phyloP scores from a whole-genome alignment of 768 basidiomycete genomes.

The Russula dissimulans region DNA sequence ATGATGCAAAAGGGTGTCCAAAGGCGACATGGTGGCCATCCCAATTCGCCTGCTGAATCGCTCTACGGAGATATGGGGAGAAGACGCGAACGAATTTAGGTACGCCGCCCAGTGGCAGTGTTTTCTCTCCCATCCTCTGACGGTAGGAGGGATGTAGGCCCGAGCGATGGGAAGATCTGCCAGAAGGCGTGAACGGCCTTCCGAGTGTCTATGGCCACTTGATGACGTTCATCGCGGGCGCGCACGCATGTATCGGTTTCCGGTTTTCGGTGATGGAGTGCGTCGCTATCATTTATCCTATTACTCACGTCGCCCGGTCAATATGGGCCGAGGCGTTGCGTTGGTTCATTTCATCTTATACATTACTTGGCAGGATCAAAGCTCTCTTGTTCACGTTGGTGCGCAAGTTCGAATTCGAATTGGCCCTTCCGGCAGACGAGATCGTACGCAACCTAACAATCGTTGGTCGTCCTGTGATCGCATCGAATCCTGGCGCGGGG shows the following conservation, averaged over 20 bases:
- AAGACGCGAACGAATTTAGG: constrained; percentile 27
- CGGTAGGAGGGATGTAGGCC: not conserved
- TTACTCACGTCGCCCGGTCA: not conserved
- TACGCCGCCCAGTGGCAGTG: not conserved
- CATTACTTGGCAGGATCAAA: constrained; percentile 19
- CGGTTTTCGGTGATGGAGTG: constrained; percentile 24
- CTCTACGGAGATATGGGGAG: constrained; percentile 26
- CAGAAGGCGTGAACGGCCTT: constrained; percentile 6
- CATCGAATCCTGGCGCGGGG: constrained; percentile 9
- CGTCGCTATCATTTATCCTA: not conserved
- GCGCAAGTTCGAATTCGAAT: constrained; percentile 21
- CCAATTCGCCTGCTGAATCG: constrained; percentile 24
- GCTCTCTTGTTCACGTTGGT: constrained; percentile 22
- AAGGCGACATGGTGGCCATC: constrained; percentile 20
- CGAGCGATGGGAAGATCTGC: constrained; percentile 17
- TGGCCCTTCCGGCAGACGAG: constrained; percentile 16
- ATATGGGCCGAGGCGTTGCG: not conserved
- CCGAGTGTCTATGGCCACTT: constrained; percentile 18
- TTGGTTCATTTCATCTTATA: not conserved
- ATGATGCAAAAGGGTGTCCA: constrained; percentile 2
- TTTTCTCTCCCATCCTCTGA: not conserved
- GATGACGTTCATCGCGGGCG: constrained; percentile 25
- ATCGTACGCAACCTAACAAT: constrained; percentile 9
- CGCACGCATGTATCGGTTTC: constrained; percentile 26
- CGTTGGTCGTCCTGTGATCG: constrained; percentile 15